Percentiles rank a stretch among this genome's conserved stretches.
Evolutionary conservation across 768 basidiomycete genomes (phyloP).

Genomic region (Leccinum variicolor): DNA sequence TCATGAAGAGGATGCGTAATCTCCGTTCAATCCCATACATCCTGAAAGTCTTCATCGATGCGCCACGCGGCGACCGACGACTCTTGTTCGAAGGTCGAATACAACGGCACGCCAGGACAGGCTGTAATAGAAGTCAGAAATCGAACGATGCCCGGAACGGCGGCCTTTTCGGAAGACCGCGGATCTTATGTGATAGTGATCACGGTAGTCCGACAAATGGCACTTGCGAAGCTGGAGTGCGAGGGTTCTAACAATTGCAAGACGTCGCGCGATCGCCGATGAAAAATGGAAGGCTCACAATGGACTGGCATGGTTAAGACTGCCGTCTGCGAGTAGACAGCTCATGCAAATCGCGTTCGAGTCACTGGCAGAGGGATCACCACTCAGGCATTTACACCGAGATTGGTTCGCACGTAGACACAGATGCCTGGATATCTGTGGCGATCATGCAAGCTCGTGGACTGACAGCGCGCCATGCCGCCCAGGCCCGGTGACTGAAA

Average conservation of each 20-base stretch:
- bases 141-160: slow-evolving; percentile 77
- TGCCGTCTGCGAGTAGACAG: slow-evolving; percentile 72
- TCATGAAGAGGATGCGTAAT: background rate
- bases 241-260: slow-evolving; percentile 54
- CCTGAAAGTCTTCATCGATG: slow-evolving; percentile 47
- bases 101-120: slow-evolving; percentile 38
- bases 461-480: slow-evolving; percentile 23
- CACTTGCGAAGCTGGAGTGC: slow-evolving; percentile 42
- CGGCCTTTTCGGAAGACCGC: slow-evolving; percentile 64
- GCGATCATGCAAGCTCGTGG: slow-evolving; percentile 22
- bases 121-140: slow-evolving; percentile 64
- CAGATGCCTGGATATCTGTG: slow-evolving; percentile 55
- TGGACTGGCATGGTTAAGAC: slow-evolving; percentile 38
- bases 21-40: slow-evolving; percentile 46
- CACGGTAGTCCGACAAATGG: slow-evolving; percentile 31
- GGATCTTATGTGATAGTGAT: slow-evolving; percentile 65
- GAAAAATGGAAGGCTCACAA: slow-evolving; percentile 28
- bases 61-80: slow-evolving; percentile 49
- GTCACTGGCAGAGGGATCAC: slow-evolving; percentile 24
- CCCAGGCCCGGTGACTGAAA: too few species aligned
- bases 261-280: slow-evolving; percentile 56
- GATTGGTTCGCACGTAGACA: slow-evolving; percentile 42
- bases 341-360: slow-evolving; percentile 34
- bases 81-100: background rate
- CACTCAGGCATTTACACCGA: slow-evolving; percentile 6